These are phyloP conservation scores for Coemansia sp. DNA, from an alignment of 192 early-diverging fungal genomes.

Conservation along the genomic window DNA sequence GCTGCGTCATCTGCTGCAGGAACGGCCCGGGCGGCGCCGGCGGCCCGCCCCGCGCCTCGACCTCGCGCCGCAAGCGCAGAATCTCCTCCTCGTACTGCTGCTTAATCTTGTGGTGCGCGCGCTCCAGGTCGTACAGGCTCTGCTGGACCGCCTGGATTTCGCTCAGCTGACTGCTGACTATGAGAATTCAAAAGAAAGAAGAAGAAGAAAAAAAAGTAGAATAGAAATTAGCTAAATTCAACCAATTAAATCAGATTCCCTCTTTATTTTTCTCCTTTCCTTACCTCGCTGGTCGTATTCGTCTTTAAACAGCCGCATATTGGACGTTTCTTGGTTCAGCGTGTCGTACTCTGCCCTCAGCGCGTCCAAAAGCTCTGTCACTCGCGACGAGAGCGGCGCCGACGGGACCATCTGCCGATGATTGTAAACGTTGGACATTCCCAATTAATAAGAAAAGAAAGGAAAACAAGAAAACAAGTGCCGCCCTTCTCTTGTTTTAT, in stretches of 20 bases:
- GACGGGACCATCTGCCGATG: slow-evolving; percentile 79
- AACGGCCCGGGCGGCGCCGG: slow-evolving; percentile 54
- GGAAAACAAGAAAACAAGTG: background rate
- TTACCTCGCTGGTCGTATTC: slow-evolving; percentile 89
- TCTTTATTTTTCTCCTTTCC: no score
- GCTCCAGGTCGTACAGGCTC: slow-evolving; percentile 78
- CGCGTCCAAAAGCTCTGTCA: slow-evolving; percentile 83
- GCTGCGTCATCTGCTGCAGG: slow-evolving; percentile 28
- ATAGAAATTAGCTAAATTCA: no score
- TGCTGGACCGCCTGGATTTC: slow-evolving; percentile 83
- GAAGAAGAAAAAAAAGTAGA: no score
- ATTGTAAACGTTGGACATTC: slow-evolving; percentile 78
- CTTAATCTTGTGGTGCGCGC: slow-evolving; percentile 77
- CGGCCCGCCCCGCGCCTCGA: slow-evolving; percentile 71
- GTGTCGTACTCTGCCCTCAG: slow-evolving; percentile 79
- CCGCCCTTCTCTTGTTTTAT: background rate
- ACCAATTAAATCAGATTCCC: background rate
- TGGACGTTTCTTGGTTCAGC: slow-evolving; percentile 72
- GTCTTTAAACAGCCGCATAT: slow-evolving; percentile 77
- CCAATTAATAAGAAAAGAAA: slow-evolving; percentile 6
- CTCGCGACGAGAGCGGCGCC: slow-evolving; percentile 61
- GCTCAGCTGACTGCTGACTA: slow-evolving; percentile 75
- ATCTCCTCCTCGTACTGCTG: slow-evolving; percentile 92
- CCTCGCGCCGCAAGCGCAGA: slow-evolving; percentile 75
- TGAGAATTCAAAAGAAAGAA: slow-evolving; percentile 6